Percentiles rank a stretch among this genome's conserved stretches.
phyloP scores from a whole-genome alignment of 1,139 yeast species.

The Neolecta irregularis region DNA sequence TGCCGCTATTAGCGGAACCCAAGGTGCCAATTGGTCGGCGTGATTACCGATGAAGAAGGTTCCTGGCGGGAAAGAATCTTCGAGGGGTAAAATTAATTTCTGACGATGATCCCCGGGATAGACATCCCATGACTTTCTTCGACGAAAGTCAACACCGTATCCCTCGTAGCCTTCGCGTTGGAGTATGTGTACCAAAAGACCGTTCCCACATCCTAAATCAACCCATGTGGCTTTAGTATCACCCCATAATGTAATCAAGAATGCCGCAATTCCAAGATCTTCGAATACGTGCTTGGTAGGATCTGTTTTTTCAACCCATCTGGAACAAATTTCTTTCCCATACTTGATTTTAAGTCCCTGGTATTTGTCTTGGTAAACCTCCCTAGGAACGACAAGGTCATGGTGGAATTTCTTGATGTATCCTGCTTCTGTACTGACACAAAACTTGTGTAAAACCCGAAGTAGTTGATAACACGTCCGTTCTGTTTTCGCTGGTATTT shows the following conservation, averaged over 20 bases:
- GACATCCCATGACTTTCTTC: conserved; percentile 70
- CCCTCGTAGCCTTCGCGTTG: conserved; percentile 70
- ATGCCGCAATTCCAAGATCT: conserved; percentile 91
- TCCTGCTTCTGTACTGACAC: conserved; percentile 68
- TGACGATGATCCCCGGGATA: conserved; percentile 50
- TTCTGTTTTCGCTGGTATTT: conserved; percentile 40
- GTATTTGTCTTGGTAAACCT: conserved; percentile 69
- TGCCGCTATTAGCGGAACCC: conserved; percentile 60
- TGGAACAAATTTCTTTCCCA: conserved; percentile 57
- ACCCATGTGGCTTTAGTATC: conserved; percentile 49
- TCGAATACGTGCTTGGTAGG: conserved; percentile 94
- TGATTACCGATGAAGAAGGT: conserved; percentile 88
- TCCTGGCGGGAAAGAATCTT: conserved; percentile 39
- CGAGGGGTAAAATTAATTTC: conserved; percentile 58
- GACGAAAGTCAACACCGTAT: conserved; percentile 77
- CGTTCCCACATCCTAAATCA: conserved; percentile 94
- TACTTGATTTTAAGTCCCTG: conserved; percentile 68
- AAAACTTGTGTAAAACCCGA: conserved; percentile 69
- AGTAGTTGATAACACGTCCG: conserved; percentile 70
- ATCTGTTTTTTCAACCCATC: conserved; percentile 87
- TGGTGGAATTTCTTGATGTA: conserved; percentile 80
- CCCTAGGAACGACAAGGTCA: conserved; percentile 71
- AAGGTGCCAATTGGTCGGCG: conserved; percentile 86
- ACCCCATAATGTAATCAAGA: conserved; percentile 73
- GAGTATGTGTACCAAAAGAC: conserved; percentile 62